These are phyloP conservation scores for Clarireedia sp. DNA, from an alignment of 2,329 filamentous ascomycete genomes.

Conservation along the genomic window DNA sequence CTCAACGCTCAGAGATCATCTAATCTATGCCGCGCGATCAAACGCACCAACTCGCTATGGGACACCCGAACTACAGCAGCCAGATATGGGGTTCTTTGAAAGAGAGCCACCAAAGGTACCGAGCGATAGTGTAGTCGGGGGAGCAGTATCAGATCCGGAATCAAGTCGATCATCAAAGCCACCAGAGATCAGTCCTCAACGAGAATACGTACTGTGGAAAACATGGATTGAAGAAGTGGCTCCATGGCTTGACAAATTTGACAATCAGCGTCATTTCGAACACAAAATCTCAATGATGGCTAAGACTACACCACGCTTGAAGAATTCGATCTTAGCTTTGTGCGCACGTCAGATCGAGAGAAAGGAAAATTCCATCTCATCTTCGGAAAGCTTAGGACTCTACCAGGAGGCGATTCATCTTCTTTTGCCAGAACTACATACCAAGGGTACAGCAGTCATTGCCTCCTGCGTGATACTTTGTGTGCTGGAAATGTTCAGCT, in stretches of 20 bases:
- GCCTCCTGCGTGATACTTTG: constrained; percentile 46
- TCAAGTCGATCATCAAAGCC: constrained; percentile 14
- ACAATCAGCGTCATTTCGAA: constrained; percentile 40
- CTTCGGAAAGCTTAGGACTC: constrained; percentile 36
- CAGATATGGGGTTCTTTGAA: constrained; percentile 1
- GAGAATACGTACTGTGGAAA: constrained; percentile 33
- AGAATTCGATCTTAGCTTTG: constrained; percentile 42
- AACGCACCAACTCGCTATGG: constrained; percentile 30
- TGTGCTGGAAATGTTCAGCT: constrained; percentile 46
- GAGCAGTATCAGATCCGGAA: constrained; percentile 12
- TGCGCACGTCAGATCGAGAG: constrained; percentile 44
- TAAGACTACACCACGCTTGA: constrained; percentile 36
- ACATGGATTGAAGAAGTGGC: constrained; percentile 37
- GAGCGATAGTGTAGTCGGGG: neutral
- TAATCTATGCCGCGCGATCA: constrained; percentile 38
- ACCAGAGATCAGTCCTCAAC: constrained; percentile 25
- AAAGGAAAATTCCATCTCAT: constrained; percentile 33
- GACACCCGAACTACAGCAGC: constrained; percentile 19
- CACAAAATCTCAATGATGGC: constrained; percentile 41
- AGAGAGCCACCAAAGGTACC: neutral
- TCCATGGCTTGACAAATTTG: constrained; percentile 38
- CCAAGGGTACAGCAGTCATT: constrained; percentile 41
- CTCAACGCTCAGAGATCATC: constrained; percentile 36
- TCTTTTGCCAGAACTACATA: constrained; percentile 40
- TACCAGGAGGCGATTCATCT: constrained; percentile 45